phyloP scores from a whole-genome alignment of 2,329 filamentous ascomycete genomes.

The Fusarium sp. region DNA sequence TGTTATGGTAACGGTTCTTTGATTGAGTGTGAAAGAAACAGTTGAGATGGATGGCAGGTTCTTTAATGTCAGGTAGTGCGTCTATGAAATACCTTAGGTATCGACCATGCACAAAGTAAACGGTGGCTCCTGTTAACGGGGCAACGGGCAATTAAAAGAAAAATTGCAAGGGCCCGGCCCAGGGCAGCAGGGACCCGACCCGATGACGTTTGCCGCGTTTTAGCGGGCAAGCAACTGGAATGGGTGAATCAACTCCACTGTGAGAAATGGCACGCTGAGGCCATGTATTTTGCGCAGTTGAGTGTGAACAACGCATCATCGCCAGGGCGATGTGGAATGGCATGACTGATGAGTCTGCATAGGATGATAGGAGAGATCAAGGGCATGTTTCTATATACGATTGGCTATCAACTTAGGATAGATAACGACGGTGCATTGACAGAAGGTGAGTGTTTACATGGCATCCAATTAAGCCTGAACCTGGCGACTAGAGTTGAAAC shows the following conservation, averaged over 20 bases:
- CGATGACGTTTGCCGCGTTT: slow-evolving; percentile 15
- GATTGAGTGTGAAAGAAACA: slow-evolving; percentile 20
- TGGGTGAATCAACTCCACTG: slow-evolving; percentile 26
- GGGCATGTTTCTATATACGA: background rate
- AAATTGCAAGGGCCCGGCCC: slow-evolving; percentile 19
- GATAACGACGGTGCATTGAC: background rate
- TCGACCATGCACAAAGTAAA: slow-evolving; percentile 45
- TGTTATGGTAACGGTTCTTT: slow-evolving; percentile 22
- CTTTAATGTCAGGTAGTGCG: slow-evolving; percentile 35
- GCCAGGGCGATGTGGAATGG: slow-evolving; percentile 46
- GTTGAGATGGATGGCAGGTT: slow-evolving; percentile 21
- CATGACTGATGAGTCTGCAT: slow-evolving; percentile 18
- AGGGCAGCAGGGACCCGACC: slow-evolving; percentile 18
- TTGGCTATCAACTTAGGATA: slow-evolving; percentile 21
- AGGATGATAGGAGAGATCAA: background rate
- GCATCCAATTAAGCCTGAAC: slow-evolving; percentile 14
- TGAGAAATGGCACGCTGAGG: slow-evolving; percentile 39
- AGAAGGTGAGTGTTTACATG: background rate
- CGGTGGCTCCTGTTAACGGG: slow-evolving; percentile 41
- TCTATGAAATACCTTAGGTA: slow-evolving; percentile 28
- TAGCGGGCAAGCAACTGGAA: slow-evolving; percentile 32
- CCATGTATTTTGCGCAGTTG: slow-evolving; percentile 13
- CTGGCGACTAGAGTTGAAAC: slow-evolving; percentile 7
- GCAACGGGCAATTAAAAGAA: slow-evolving; percentile 46
- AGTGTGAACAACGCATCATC: slow-evolving; percentile 47